Evolutionary conservation across 2,329 filamentous ascomycete species (phyloP).

Genomic region (Aaosphaeria pasadenensis): DNA sequence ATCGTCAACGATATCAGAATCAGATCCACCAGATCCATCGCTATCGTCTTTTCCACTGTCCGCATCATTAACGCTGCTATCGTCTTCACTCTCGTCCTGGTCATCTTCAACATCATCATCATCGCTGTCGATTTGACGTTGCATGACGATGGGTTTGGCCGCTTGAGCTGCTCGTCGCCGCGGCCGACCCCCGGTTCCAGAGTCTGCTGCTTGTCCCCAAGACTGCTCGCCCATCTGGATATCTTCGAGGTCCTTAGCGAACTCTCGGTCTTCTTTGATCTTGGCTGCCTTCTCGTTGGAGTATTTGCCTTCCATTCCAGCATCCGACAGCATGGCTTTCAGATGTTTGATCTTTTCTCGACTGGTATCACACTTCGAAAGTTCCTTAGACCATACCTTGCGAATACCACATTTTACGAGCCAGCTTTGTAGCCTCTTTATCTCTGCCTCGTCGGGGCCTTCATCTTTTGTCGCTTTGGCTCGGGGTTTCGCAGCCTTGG

Average conservation of each 20-base stretch:
- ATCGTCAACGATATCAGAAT: not conserved
- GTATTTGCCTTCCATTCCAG: constrained; percentile 86
- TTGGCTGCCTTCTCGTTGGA: constrained; percentile 78
- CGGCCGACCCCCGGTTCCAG: constrained; percentile 25
- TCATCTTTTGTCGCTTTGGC: constrained; percentile 38
- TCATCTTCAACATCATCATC: constrained; percentile 17
- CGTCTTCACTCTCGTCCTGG: constrained; percentile 4
- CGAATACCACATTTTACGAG: constrained; percentile 87
- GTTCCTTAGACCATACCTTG: constrained; percentile 85
- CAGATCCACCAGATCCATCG: not conserved
- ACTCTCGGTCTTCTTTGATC: constrained; percentile 84
- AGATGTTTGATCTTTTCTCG: constrained; percentile 82
- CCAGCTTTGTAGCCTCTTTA: constrained; percentile 84
- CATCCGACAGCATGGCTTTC: constrained; percentile 71
- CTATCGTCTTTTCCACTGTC: not conserved
- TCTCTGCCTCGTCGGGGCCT: constrained; percentile 69
- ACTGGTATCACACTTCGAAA: constrained; percentile 70
- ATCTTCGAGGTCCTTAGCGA: constrained; percentile 78
- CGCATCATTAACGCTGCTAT: not conserved
- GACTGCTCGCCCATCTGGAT: constrained; percentile 76
- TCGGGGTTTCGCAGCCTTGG: constrained; percentile 28
- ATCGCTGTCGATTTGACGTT: constrained; percentile 9
- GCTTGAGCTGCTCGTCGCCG: constrained; percentile 20
- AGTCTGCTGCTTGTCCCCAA: constrained; percentile 60
- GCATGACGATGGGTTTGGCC: constrained; percentile 17